Base-by-base conservation (phyloP, 768 basidiomycete species). In the Piloderma croceum region DNA sequence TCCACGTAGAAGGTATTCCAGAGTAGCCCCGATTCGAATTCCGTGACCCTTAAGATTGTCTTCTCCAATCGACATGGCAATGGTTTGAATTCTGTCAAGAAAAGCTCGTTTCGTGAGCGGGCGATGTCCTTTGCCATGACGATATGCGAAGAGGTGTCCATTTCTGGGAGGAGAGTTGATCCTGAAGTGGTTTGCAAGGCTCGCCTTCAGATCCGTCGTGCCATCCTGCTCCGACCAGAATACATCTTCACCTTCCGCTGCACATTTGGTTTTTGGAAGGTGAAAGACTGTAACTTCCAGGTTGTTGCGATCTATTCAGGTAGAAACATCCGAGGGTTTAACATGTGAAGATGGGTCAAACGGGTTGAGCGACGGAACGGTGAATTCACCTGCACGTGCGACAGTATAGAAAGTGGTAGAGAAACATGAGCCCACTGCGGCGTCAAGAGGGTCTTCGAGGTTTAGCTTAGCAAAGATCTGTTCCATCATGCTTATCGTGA, bases 371-470 rank as follows among this genome's bases (percentile, higher is more conserved):
- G 15, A 49, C 2, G 51, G 56, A 0, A 70, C 46, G n/a, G n/a
- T n/a, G n/a, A n/a, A n/a, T n/a, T n/a, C n/a, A n/a, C n/a, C n/a
- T n/a, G n/a, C n/a, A n/a, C 1, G 64, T 0, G 62, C 59, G 0
- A 52, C 54, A 1, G 58, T 29, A 15, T 54, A 75, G 49, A 73
- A 73, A 3, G 52, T 48, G 0, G 61, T 67, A 5, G 63, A 64
- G 7, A 69, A 58, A 42, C 66, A 70, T 0, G 68, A 62, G 13
- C 40, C 65, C 0, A 63, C 52, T 0, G 72, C 60, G 0, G 59
- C 54, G 23, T 71, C 55, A 2, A 69, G 46, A 1, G 62, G 63
- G 5, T 24, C 10, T 3, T 15, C 2, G 0, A 63, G 48, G 39
- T 65, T 39, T 3, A 73, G 55, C 0, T 53, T 15, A 0, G 13